Evolutionary conservation across 768 basidiomycete genomes (phyloP).

Genomic region (Cystobasidium tubakii): DNA sequence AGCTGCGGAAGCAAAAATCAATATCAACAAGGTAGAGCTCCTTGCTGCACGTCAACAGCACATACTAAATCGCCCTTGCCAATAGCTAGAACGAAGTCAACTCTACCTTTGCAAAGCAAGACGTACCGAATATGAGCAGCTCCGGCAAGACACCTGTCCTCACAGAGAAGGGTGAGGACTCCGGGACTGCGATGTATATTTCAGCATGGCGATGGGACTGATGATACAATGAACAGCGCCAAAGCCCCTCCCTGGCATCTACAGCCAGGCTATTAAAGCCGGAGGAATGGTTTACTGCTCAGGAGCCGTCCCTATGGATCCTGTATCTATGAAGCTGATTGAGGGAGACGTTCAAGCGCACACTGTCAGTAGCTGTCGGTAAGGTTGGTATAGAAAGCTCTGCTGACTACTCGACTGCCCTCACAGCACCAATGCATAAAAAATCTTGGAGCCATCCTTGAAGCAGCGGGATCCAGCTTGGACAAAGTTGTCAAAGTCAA

Average conservation of each 20-base stretch:
- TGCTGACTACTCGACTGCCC: background rate
- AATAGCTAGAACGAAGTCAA: no score
- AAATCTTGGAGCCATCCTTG: slow-evolving; percentile 1
- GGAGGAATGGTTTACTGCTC: background rate
- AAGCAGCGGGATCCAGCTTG: background rate
- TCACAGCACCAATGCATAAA: slow-evolving; percentile 6
- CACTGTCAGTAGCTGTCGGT: background rate
- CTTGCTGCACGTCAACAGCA: no score
- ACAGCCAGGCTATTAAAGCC: slow-evolving; percentile 6
- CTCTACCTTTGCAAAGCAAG: no score
- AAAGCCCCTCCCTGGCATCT: slow-evolving; percentile 1
- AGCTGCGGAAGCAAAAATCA: no score
- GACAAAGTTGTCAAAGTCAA: slow-evolving; percentile 13
- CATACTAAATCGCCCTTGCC: no score
- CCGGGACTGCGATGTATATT: no score
- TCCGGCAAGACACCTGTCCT: background rate
- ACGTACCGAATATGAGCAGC: no score
- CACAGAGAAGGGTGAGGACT: background rate
- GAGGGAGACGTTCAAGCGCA: background rate
- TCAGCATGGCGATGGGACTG: no score
- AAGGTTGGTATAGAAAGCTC: background rate
- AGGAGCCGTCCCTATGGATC: background rate
- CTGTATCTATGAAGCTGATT: background rate
- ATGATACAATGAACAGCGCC: background rate
- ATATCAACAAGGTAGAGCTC: no score